Evolutionary conservation across 768 basidiomycete genomes (phyloP).

Genomic region (Rubroboletus pulcherrimus): DNA sequence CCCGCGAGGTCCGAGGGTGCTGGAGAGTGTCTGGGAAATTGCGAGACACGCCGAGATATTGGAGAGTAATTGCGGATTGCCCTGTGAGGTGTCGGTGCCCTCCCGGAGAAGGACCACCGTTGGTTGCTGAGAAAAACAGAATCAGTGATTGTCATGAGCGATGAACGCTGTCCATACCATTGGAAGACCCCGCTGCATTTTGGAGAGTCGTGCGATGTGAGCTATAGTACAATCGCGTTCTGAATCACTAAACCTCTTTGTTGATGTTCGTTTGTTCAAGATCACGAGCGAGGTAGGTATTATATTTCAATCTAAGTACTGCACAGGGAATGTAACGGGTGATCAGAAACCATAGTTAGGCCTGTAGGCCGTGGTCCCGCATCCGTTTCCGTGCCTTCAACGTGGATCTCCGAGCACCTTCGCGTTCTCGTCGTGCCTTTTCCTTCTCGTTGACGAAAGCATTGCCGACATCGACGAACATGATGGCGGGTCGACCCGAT

Average conservation of each 20-base stretch:
- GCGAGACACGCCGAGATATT: slow-evolving; percentile 97
- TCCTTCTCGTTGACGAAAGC: slow-evolving; percentile 62
- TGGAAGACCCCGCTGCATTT: slow-evolving; percentile 82
- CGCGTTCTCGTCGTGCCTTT: slow-evolving; percentile 45
- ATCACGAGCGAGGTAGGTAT: not conserved
- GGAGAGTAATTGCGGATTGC: slow-evolving; percentile 85
- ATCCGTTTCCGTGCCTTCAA: slow-evolving; percentile 31
- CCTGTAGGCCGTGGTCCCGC: slow-evolving; percentile 5
- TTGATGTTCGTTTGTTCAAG: slow-evolving; percentile 23
- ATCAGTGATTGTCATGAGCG: slow-evolving; percentile 11
- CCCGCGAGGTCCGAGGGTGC: slow-evolving; percentile 94
- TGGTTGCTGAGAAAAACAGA: slow-evolving; percentile 67
- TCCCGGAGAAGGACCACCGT: slow-evolving; percentile 95
- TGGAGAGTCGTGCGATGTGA: slow-evolving; percentile 25
- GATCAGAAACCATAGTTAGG: slow-evolving; percentile 1
- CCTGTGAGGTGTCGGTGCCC: slow-evolving; percentile 95
- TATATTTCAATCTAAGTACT: not conserved
- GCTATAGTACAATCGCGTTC: not conserved
- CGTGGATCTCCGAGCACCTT: slow-evolving; percentile 45
- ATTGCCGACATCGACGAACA: slow-evolving; percentile 72
- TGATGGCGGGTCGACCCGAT: slow-evolving; percentile 50
- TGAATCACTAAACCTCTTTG: slow-evolving; percentile 2
- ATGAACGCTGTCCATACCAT: slow-evolving; percentile 48
- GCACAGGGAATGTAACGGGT: not conserved
- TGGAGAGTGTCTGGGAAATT: slow-evolving; percentile 86